Base-by-base conservation (phyloP, 108 stramenopile species). In the Chaetoceros tenuissimus region DNA sequence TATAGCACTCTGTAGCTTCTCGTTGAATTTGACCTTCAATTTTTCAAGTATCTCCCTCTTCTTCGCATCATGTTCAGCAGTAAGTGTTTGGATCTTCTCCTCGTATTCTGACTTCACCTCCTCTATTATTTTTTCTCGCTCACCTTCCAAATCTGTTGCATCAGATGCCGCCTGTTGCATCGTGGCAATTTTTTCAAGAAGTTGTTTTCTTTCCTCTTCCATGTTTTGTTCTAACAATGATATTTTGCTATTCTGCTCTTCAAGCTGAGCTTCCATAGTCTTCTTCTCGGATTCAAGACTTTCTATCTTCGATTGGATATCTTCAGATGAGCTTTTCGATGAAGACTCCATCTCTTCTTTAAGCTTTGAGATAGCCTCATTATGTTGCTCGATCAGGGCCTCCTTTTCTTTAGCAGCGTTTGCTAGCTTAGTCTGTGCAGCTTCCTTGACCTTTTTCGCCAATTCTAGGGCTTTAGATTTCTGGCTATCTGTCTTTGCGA, bases 1-100 rank as follows among this genome's bases (percentile, higher is more conserved):
- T 13, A 18, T 54, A n/a, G 53, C 16, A 26, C 5, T 13, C 26
- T 54, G 16, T 25, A 54, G 21, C 27, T 22, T 28, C 17, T 31
- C 28, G 17, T 17, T 31, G 29, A 54, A 54, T 26, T 17, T n/a
- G 19, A 25, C 25, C 5, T 22, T 54, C 5, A 54, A 17, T 25
- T 54, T 22, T 18, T 54, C 53, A 30, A 49, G 7, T 49, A 23
- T 24, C n/a, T 21, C 48, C 18, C n/a, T 21, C 23, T 49, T 49
- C 13, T 40, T 40, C 34, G 13, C 34, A 13, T 40, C 34, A 40
- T 40, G 5, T 24, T 49, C 48, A 23, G 5, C 48, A 5, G 7
- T 7, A 49, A 49, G 5, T 5, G 7, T n/a, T n/a, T 49, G 5
- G 7, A 49, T 16, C 7, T 21, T 24, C 48, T 49, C 48, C 13